Evolutionary conservation across 306 rosid species (phyloP), one percentile per base, ranked within the genome.

Genomic region (Carpinus fangiana): DNA sequence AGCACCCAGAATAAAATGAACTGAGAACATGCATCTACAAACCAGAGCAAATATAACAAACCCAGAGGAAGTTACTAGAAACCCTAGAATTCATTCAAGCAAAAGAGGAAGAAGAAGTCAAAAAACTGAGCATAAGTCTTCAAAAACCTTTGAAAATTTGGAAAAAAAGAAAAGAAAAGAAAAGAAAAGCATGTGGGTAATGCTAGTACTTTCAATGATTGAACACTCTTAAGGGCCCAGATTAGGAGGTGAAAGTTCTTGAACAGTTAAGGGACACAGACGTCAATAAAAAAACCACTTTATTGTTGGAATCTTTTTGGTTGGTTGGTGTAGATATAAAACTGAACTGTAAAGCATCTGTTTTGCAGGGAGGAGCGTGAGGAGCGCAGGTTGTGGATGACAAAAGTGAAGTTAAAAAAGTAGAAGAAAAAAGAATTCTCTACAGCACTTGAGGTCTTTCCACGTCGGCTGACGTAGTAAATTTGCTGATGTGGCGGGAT

Each of bases 161-260:
- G 80, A 75, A 73, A 54, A 34, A 31, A 57, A 59, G 62, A 70
- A 26, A 34, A 73, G n/a, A 55, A 64, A 17, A 79, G 66, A 26
- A 34, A 73, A 51, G 57, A 17, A 76, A 60, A 48, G 61, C 16
- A 38, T 48, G 76, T 48, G 79, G 84, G 20, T 60, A 36, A 10
- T 53, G 38, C 8, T 6, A 75, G 75, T 70, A 59, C 21, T 82
- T 86, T 76, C 90, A 90, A 90, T 92, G 90, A 91, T 91, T 93
- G 91, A 88, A 78, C 68, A 85, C 78, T 79, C 79, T 62, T 57
- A 61, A 70, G 55, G 80, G 80, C 65, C 57, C 70, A 56, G 87
- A 89, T 84, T 86, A 65, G 79, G 80, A 80, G 80, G 85, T 75
- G 80, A 71, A 61, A 78, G 38, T 77, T 80, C 48, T 21, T 53